These are phyloP conservation scores for Strombidium stylifer DNA, from an alignment of 73 alveolate genomes.

Conservation along the genomic window DNA sequence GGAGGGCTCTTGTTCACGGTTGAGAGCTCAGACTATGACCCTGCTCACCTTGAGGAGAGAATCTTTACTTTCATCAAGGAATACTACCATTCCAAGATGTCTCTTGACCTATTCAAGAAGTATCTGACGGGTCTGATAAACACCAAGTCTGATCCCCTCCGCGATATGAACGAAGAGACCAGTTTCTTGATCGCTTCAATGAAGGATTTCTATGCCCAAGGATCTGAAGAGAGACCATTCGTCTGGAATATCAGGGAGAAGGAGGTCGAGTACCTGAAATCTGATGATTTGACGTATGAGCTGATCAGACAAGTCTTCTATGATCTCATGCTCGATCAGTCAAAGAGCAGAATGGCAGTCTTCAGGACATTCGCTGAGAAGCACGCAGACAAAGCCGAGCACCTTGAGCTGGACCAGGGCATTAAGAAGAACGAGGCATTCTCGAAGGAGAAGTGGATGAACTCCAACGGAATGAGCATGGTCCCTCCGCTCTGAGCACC, in stretches of 20 bases:
- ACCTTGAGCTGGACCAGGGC: slow-evolving; percentile 15
- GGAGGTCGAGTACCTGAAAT: slow-evolving; percentile 2
- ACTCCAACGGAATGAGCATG: too few relatives aligned
- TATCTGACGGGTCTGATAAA: slow-evolving; percentile 6
- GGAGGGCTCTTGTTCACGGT: slow-evolving; percentile 5
- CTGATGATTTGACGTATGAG: slow-evolving; percentile 2
- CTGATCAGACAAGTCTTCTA: not conserved
- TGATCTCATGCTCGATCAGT: not conserved
- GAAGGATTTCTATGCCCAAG: slow-evolving; percentile 6
- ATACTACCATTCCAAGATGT: not conserved
- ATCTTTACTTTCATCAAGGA: slow-evolving; percentile 1
- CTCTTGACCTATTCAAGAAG: not conserved
- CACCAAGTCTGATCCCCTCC: slow-evolving; percentile 10
- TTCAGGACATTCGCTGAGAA: slow-evolving; percentile 31
- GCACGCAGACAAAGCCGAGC: not conserved
- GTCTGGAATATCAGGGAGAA: not conserved
- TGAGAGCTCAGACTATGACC: slow-evolving; percentile 27
- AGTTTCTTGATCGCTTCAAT: slow-evolving; percentile 13
- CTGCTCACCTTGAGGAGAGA: slow-evolving; percentile 4
- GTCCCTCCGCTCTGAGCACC: too few relatives aligned
- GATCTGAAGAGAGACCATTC: not conserved
- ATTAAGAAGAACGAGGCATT: too few relatives aligned
- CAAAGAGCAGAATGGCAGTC: slow-evolving; percentile 18
- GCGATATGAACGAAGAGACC: slow-evolving; percentile 24
- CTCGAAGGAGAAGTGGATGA: too few relatives aligned